Base-by-base conservation (phyloP, 2,329 filamentous ascomycete genomes). In the Daldinia eschscholtzii region DNA sequence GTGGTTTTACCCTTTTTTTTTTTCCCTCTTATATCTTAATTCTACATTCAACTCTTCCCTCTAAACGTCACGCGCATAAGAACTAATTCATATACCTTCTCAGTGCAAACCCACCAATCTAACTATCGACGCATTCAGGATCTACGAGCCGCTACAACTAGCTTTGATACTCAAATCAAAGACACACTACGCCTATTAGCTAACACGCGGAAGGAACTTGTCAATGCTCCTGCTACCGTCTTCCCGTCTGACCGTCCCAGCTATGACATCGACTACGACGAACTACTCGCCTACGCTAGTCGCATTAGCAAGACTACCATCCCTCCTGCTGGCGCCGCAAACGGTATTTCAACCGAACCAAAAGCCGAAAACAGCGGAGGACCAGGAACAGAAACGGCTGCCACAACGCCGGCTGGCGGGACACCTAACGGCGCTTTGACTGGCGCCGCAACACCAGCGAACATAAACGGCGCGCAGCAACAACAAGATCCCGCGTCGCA, bases 221-320 rank as follows among this genome's bases (percentile, higher is more conserved):
- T 90, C 46, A 84, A 86, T 28, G 89, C 89, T 0, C 85, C 87
- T 2, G 85, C 86, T 0, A 90, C 88, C 5, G 81, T 81, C 23
- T 87, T 88, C 71, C 84, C 87, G 3, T 77, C 83, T 4, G 77
- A 84, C 6, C 81, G 79, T 4, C 81, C 84, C 1, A 86, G 83
- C 76, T 84, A 86, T 72, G 80, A 84, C 9, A 86, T 96, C 57
- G 86, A 86, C 3, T 93, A 93, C 76, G 86, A 89, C 50, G 91
- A 94, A 72, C 87, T 97, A 0, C 88, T 97, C 23, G 86, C 84
- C 69, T 96, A 93, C 78, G 93, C 93, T 23, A 91, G 91, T 48
- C 89, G 91, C 71, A 96, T 97, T 76, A 92, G 90, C 78, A 92
- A 90, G 77, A 93, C 91, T 71, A 95, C 93, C 0, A 85, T 93